Conservation (phyloP, 2,329 filamentous ascomycete genomes). For the Tolypocladium paradoxum region DNA sequence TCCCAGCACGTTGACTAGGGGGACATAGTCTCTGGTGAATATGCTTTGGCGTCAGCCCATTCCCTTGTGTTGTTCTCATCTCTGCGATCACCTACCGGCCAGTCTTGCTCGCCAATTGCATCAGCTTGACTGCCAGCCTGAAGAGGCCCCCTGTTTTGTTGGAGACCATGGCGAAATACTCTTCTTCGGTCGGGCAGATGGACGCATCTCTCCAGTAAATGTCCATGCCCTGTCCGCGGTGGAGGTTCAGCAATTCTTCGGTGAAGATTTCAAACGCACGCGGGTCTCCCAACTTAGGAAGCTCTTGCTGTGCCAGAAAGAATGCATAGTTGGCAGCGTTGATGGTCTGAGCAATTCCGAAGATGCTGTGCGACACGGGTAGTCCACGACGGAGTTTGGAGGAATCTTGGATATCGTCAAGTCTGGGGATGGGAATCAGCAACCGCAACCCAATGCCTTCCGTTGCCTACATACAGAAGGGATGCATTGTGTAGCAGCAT, state of each 20-base stretch:
- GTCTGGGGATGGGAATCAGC: not conserved
- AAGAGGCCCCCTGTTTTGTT: conserved; percentile 80
- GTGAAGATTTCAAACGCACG: conserved; percentile 56
- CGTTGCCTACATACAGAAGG: not conserved
- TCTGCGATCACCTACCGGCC: not conserved
- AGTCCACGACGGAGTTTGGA: conserved; percentile 34
- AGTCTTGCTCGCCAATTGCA: conserved; percentile 38
- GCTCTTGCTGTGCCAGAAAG: conserved; percentile 18
- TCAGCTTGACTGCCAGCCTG: conserved; percentile 67
- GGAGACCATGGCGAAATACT: conserved; percentile 76
- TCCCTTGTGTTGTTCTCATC: not conserved
- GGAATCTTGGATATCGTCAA: conserved; percentile 37
- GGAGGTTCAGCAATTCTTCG: conserved; percentile 68
- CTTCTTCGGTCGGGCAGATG: conserved; percentile 67
- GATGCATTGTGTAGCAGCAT: not conserved
- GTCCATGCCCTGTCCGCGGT: conserved; percentile 76
- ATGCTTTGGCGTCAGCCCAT: not conserved
- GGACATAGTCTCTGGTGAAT: conserved; percentile 17
- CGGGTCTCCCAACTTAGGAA: conserved; percentile 54
- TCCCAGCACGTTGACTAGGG: conserved; percentile 1
- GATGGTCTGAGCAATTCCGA: conserved; percentile 38
- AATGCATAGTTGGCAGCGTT: conserved; percentile 39
- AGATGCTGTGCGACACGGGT: conserved; percentile 37
- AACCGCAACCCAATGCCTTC: not conserved
- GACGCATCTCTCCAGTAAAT: conserved; percentile 73